These are phyloP conservation scores for Diplotaxis tenuifolia DNA, from an alignment of 345 rosid genomes.

Conservation along the genomic window DNA sequence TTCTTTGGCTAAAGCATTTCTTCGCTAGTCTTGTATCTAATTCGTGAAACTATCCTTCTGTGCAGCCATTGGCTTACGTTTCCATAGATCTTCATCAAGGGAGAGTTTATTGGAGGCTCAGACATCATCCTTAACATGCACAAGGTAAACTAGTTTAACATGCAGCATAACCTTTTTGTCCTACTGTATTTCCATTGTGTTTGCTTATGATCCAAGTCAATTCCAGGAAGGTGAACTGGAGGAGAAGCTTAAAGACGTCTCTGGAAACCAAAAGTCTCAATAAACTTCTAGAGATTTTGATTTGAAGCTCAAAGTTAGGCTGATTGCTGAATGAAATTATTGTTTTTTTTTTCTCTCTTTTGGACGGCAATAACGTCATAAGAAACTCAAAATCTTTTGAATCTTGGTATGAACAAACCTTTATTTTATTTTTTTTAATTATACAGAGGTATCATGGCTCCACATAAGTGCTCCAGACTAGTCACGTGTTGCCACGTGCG, in stretches of 20 bases:
- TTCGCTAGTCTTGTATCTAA: not conserved
- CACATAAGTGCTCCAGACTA: too few relatives aligned
- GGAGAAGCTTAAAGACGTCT: too few relatives aligned
- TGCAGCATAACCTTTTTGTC: not conserved
- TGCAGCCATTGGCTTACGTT: slow-evolving; percentile 94
- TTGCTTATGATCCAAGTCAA: slow-evolving; percentile 20
- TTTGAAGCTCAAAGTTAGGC: too few relatives aligned
- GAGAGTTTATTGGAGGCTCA: too few relatives aligned
- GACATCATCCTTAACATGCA: too few relatives aligned
- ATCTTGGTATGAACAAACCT: slow-evolving; percentile 18
- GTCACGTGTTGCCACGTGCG: too few relatives aligned
- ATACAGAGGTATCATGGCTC: too few relatives aligned
- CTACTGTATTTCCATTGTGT: not conserved
- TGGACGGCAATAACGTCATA: slow-evolving; percentile 21
- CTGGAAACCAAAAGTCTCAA: slow-evolving; percentile 35
- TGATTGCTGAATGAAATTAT: not conserved
- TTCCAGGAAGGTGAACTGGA: too few relatives aligned
- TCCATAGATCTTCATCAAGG: slow-evolving; percentile 90
- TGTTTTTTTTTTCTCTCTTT: slow-evolving; percentile 11
- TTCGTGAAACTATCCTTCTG: not conserved
- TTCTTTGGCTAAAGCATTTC: not conserved
- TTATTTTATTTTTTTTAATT: too few relatives aligned
- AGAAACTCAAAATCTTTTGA: slow-evolving; percentile 15
- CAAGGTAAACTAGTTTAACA: slow-evolving; percentile 57
- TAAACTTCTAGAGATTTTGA: slow-evolving; percentile 15